Conservation (phyloP, 139 green algal genomes). For the Protoeuglena noctilucae region DNA sequence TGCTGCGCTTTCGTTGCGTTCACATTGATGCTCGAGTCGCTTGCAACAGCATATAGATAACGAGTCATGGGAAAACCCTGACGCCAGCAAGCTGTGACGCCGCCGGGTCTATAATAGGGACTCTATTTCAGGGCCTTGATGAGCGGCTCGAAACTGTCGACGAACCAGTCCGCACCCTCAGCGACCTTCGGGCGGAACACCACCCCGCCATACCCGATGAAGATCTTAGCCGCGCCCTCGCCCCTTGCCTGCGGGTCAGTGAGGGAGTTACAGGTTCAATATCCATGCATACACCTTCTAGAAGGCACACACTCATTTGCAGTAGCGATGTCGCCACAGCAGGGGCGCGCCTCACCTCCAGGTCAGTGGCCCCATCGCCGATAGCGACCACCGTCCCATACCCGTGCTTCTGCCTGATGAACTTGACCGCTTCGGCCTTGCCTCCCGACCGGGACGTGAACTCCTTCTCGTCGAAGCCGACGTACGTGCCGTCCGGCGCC, state of each 20-base stretch:
- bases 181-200: slow-evolving; percentile 58
- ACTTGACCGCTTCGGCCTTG: slow-evolving; percentile 67
- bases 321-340: too few relatives aligned
- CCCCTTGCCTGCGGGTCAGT: slow-evolving; percentile 82
- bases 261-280: too few relatives aligned
- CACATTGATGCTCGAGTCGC: too few relatives aligned
- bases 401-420: slow-evolving; percentile 58
- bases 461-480: slow-evolving; percentile 81
- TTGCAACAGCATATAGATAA: too few relatives aligned
- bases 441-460: slow-evolving; percentile 78
- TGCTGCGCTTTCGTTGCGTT: too few relatives aligned
- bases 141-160: slow-evolving; percentile 38
- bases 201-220: slow-evolving; percentile 92
- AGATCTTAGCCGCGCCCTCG: slow-evolving; percentile 67
- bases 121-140: slow-evolving; percentile 19
- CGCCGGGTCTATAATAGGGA: too few relatives aligned
- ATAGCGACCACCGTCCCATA: slow-evolving; percentile 73
- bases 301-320: too few relatives aligned
- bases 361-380: slow-evolving; percentile 89
- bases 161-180: slow-evolving; percentile 80
- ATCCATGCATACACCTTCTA: too few relatives aligned
- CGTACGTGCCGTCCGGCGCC: slow-evolving; percentile 57
- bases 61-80: too few relatives aligned
- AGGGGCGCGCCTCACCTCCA: too few relatives aligned
- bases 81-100: too few relatives aligned